Percentiles rank a stretch among this genome's conserved stretches.
Evolutionary conservation across 2,329 filamentous ascomycete genomes (phyloP).

Genomic region (Xylaria sp.): DNA sequence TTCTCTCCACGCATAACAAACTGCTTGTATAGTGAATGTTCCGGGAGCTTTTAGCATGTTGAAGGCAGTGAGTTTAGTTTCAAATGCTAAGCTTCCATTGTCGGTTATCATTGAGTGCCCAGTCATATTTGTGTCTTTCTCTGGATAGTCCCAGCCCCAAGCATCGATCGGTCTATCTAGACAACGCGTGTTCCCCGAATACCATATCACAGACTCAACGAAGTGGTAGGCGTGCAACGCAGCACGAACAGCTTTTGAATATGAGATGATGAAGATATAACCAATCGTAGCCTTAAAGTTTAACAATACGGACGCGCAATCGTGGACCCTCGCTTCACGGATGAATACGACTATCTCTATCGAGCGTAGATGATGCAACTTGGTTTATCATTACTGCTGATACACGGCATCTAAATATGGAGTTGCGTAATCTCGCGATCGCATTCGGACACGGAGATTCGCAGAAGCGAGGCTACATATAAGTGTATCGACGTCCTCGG

Average conservation of each 20-base stretch:
- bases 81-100: no score
- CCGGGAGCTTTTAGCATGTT: no score
- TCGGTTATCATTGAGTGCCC: no score
- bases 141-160: not conserved
- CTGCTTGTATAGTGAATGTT: no score
- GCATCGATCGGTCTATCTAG: not conserved
- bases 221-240: not conserved
- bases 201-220: not conserved
- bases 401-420: not conserved
- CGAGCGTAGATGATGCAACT: not conserved
- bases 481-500: not conserved
- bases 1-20: no score
- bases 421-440: not conserved
- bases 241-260: not conserved
- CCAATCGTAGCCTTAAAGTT: not conserved
- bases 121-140: no score
- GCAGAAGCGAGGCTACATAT: not conserved
- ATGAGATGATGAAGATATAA: not conserved
- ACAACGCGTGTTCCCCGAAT: slow-evolving; percentile 15
- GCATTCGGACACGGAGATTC: not conserved
- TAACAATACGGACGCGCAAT: slow-evolving; percentile 5
- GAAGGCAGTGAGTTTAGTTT: no score
- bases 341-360: not conserved
- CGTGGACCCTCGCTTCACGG: not conserved
- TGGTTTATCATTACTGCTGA: not conserved